Evolutionary conservation across 108 stramenopile species (phyloP), one percentile per base, ranked within the genome.

Genomic region (Nannochloropsis granulata): DNA sequence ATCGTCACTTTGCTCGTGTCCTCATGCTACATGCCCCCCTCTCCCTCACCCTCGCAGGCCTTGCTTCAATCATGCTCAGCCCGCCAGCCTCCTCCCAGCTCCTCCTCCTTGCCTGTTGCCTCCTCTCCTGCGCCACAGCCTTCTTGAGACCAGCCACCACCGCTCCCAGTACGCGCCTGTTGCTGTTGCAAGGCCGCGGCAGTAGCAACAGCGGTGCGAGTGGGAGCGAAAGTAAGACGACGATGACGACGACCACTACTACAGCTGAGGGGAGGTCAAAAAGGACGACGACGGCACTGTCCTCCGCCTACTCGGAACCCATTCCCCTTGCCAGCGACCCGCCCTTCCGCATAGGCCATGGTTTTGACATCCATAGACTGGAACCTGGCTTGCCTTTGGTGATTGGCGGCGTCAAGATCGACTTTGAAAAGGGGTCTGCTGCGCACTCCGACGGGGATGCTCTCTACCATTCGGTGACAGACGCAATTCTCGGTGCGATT

Each of bases 381-480:
- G 94, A 92, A 46, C 95, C 94, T 19, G 94, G 95, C 12, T 94
- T 96, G 90, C 94, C 94, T 13, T 81, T 97, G 3, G 92, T 97
- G 19, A 96, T 97, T 82, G 95, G 93, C 9, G 97, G 97, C 13
- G 95, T 97, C 0, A 83, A 86, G 12, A 88, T 89, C 42, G 85
- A 85, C 42, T 84, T 85, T 43, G 87, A 86, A 79, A 80, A 82
- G 19, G 97, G 97, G 14, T 94, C 94, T 9, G 92, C 95, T 24
- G 97, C 97, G 1, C 97, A 97, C 89, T 93, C 93, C 11, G 97
- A 97, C 86, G 97, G 96, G 13, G 97, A 97, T 84, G 97, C 96
- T 24, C 90, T 97, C 26, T 97, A 96, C 89, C 97, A 97, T 89
- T 93, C 92, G 78, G 89, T 97, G 42, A 95, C 96, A 23, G 95